Evolutionary conservation across 2,329 filamentous ascomycete species (phyloP), one percentile per base, ranked within the genome.

Genomic region (Penicillium sp.): DNA sequence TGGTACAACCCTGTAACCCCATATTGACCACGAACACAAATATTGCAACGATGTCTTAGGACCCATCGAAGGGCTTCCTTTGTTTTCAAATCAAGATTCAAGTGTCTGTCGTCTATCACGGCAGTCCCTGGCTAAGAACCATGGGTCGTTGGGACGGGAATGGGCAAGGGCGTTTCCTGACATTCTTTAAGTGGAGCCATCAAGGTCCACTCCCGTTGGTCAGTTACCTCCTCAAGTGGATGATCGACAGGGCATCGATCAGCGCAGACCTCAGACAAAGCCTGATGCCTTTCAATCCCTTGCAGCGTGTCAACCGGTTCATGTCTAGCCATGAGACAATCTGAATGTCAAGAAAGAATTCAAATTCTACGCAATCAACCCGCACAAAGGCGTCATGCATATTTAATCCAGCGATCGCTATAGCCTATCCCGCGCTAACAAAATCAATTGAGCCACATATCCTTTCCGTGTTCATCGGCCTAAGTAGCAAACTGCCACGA

Each of bases 181-280:
- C 46, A 51, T 37, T 39, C 35, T 21, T 35, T 13, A 27, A 45
- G 24, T 45, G 39, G 35, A 45, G 24, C 31, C 43, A 7, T 37
- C 24, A 44, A 5, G 27, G 33, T 43, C 35, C n/a, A 48, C 21
- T 49, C 52, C 47, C 29, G 47, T 57, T 62, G 58, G 56, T 48
- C 43, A 41, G 53, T 56, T 51, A 24, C n/a, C 22, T 31, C 27
- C 26, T 41, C 21, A 48, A 31, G 41, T 21, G 24, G 37, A 52
- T 52, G 58, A 64, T 64, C 58, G 62, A 60, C 58, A 63, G 56
- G 62, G 49, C 56, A 57, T 48, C 48, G 53, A 56, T 56, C 52
- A 27, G 48, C 45, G 37, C n/a, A 24, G 26, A 48, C 50, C 39
- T 51, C 50, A 50, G 22, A 51, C 46, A 44, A 53, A 29, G 35